Base-by-base conservation (phyloP, 2,329 filamentous ascomycete species). In the Magnaporthiopsis rhizophila region DNA sequence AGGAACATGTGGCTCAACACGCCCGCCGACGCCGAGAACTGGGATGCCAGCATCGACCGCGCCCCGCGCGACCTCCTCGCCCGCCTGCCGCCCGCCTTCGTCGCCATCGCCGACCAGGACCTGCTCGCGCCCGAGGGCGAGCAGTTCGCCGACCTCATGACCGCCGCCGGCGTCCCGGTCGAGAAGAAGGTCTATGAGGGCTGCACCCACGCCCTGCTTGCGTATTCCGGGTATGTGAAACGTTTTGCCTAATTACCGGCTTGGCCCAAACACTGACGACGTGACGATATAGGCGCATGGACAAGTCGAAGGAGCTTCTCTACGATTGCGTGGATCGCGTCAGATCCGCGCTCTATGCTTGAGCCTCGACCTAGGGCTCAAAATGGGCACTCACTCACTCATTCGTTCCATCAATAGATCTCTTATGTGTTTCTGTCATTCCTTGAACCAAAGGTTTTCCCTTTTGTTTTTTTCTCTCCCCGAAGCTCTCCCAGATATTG, bases 31-130 rank as follows among this genome's bases (percentile, higher is more conserved):
- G 69, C 67, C 26, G 62, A 63, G 13, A 67, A 66, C 50, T 76
- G 73, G 69, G 70, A 75, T 26, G 72, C 73, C 11, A 74, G 72
- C 24, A 74, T 74, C 13, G 72, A 73, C 58, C 62, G 69, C 24
- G 69, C 72, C 3, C 66, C 72, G 0, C 62, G 66, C 3, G 32
- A 65, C 6, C 38, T 74, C 8, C 50, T 76, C n/a, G 66, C 59
- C 24, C 69, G 67, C 21, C 66, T 73, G 11, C 74, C 74, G 21
- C 70, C 65, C 56, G 73, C 73, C 0, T 76, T 72, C 68, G 67
- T 76, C 5, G 72, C 71, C 1, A 67, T 72, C 18, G 68, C 74
- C 4, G 74, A 75, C 58, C 68, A 70, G 62, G 74, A 76, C 59
- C 64, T 76, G 21, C 68, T 76, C 1, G 71, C 73, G 18, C 70